Evolutionary conservation across 192 early-diverging fungal species (phyloP).

Genomic region (Rhizophagus sp.): DNA sequence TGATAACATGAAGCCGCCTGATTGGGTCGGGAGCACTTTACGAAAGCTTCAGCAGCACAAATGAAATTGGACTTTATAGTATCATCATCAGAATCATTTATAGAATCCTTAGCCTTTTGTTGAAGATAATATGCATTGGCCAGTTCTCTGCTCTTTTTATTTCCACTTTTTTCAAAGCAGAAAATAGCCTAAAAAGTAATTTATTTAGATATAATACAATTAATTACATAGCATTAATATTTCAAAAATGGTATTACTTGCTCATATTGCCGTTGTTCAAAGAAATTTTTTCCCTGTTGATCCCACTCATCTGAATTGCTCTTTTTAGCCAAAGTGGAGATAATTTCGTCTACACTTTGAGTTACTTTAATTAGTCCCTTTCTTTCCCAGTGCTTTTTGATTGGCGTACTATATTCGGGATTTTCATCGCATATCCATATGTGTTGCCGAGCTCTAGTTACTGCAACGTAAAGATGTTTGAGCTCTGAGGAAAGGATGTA

Average conservation of each 20-base stretch:
- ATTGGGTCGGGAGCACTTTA: conserved; percentile 3
- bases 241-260: conserved; percentile 2
- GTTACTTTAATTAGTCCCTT: conserved; percentile 1
- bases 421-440: conserved; percentile 25
- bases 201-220: not conserved
- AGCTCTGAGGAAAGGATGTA: conserved; percentile 22
- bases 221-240: not conserved
- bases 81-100: conserved; percentile 6
- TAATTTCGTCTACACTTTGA: not conserved
- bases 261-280: conserved; percentile 14
- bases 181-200: conserved; percentile 22
- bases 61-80: conserved; percentile 7
- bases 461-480: conserved; percentile 20
- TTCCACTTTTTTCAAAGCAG: conserved; percentile 22
- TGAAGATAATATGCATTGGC: conserved; percentile 18
- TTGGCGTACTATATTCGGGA: not conserved
- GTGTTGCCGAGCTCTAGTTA: conserved; percentile 16
- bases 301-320: conserved; percentile 17
- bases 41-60: not conserved
- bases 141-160: not conserved
- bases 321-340: conserved; percentile 6
- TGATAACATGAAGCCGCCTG: conserved; percentile 25
- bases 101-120: conserved; percentile 9
- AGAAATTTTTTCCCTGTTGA: conserved; percentile 12
- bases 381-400: conserved; percentile 6